Base-by-base conservation (phyloP, 1,284 basidiomycete genomes). In the Chiua sp. region DNA sequence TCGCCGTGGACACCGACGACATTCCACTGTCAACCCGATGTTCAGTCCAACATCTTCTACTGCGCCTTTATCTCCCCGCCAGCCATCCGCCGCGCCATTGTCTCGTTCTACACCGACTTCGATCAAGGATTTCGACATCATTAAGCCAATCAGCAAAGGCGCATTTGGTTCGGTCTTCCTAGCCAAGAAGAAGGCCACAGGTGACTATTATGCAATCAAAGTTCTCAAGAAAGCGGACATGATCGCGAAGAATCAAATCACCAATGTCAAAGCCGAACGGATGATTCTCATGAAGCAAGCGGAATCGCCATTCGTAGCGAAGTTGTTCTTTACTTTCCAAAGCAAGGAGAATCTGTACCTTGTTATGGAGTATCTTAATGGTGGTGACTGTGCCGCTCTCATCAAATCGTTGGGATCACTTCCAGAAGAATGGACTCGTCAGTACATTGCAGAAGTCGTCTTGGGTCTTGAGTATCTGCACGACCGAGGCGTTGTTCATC, bases 191-290 rank as follows among this genome's bases (percentile, higher is more conserved):
- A 96, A 95, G 68, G 92, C 88, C 7, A 99, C 98, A 1, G 98
- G 98, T 56, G 98, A 99, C 77, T 98, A 98, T 78, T 99, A 92
- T 78, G 98, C 98, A 32, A 98, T 99, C 87, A 99, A 99, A 79
- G 96, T 98, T 37, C 79, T 99, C 68, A 98, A 98, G 80, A 99
- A 99, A 82, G 94, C 96, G 32, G 98, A 99, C 79, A 99, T 99
- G 98, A 98, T 99, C 73, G 95, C 98, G 51, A 99, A 99, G 86
- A 99, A 99, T 80, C 98, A 99, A 78, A 98, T 99, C 77, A 99
- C 98, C 58, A 99, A 99, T 73, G 97, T 99, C 76, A 99, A 98
- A 79, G 98, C 98, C 4, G 98, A 99, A 79, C 87, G 98, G 59
- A 98, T 97, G 88, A 99, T 99, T 71, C 84, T 99, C 66, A 99